phyloP scores from a whole-genome alignment of 257 asterid species.

The Gentiana dahurica region DNA sequence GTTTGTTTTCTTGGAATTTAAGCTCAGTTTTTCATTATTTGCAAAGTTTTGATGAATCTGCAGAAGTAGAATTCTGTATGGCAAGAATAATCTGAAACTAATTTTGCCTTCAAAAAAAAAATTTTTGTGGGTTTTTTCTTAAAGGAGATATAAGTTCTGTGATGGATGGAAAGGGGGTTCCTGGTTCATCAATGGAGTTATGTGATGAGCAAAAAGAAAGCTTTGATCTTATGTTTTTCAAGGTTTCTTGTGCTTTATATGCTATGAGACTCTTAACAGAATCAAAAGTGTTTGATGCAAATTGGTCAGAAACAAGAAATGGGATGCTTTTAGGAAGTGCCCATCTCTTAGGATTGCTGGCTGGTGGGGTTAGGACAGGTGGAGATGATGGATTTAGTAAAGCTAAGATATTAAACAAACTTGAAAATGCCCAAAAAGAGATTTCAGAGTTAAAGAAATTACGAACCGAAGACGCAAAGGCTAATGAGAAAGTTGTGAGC shows the following conservation, averaged over 20 bases:
- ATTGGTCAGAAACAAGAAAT: slow-evolving; percentile 44
- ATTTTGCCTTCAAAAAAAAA: background rate
- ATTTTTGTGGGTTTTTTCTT: background rate
- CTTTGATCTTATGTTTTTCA: slow-evolving; percentile 49
- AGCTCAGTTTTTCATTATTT: background rate
- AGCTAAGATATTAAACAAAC: slow-evolving; percentile 33
- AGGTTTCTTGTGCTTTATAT: slow-evolving; percentile 67
- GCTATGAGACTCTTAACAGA: slow-evolving; percentile 52
- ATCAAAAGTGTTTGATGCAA: slow-evolving; percentile 36
- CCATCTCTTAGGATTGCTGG: slow-evolving; percentile 61
- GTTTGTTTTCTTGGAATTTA: background rate
- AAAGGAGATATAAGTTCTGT: slow-evolving; percentile 8
- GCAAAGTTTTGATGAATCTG: background rate
- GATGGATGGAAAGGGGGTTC: slow-evolving; percentile 53
- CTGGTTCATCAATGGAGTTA: slow-evolving; percentile 20
- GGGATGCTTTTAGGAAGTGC: slow-evolving; percentile 63
- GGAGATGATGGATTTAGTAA: slow-evolving; percentile 17
- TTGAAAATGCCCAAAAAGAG: slow-evolving; percentile 41
- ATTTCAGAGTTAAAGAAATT: slow-evolving; percentile 43
- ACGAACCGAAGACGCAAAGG: slow-evolving; percentile 81
- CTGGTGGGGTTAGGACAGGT: slow-evolving; percentile 47
- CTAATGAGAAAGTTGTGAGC: slow-evolving; percentile 73
- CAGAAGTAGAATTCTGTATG: background rate
- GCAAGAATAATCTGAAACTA: slow-evolving; percentile 1
- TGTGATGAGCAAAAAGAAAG: slow-evolving; percentile 36